phyloP scores from a whole-genome alignment of 768 basidiomycete genomes.

The Amanita rubescens region DNA sequence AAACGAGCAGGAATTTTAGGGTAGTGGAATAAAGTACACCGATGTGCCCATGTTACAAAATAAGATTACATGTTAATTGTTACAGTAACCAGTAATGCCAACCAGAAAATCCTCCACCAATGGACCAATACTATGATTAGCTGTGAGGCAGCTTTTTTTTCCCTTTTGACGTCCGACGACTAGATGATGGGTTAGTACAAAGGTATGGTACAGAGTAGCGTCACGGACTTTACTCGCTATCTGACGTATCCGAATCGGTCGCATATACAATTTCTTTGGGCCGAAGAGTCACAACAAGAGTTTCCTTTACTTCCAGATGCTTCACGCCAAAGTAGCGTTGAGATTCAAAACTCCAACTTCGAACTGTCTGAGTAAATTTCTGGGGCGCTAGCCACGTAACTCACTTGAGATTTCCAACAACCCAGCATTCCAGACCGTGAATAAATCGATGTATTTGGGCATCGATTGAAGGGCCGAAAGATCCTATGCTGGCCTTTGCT shows the following conservation, averaged over 20 bases:
- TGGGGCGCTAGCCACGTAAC: slow-evolving; percentile 12
- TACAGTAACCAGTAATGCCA: not conserved
- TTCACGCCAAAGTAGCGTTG: slow-evolving; percentile 58
- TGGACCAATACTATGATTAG: too few species aligned
- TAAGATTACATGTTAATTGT: not conserved
- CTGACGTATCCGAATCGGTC: slow-evolving; percentile 27
- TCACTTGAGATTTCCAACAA: slow-evolving; percentile 53
- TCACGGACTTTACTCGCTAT: slow-evolving; percentile 25
- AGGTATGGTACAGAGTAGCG: not conserved
- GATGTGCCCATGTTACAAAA: slow-evolving; percentile 4
- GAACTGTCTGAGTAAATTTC: slow-evolving; percentile 12
- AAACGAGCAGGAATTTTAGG: not conserved
- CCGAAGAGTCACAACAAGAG: slow-evolving; percentile 36
- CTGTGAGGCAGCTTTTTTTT: not conserved
- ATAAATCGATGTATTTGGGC: slow-evolving; percentile 45
- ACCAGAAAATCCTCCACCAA: not conserved
- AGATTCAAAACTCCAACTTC: slow-evolving; percentile 62
- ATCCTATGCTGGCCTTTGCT: slow-evolving; percentile 38
- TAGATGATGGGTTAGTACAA: slow-evolving; percentile 1
- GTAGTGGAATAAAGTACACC: not conserved
- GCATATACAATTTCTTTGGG: slow-evolving; percentile 26
- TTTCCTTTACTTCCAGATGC: slow-evolving; percentile 44
- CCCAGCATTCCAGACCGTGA: slow-evolving; percentile 51
- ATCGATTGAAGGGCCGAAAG: slow-evolving; percentile 42
- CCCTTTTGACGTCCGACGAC: not conserved